Percentiles rank a stretch among this genome's conserved stretches.
These are phyloP conservation scores for Phytophthora niederhauseri DNA, from an alignment of 352 stramenopile genomes.

Conservation along the genomic window DNA sequence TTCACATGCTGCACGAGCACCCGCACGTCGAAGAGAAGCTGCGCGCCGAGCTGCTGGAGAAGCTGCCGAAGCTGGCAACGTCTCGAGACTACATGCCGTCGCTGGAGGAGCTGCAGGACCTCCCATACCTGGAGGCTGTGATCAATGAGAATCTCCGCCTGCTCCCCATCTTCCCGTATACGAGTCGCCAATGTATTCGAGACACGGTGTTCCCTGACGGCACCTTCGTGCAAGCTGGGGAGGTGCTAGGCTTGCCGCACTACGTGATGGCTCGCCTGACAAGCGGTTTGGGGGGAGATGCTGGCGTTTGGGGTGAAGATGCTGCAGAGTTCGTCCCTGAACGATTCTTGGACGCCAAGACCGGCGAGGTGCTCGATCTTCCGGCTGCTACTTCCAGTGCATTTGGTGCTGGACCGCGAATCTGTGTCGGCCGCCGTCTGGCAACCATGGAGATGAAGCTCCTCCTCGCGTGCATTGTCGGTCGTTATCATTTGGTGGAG, in stretches of 20 bases:
- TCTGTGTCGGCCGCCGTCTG: constrained; percentile 55
- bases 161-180: constrained; percentile 50
- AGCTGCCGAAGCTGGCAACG: neutral
- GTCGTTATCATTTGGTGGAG: neutral
- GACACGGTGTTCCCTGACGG: constrained; percentile 56
- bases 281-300: constrained; percentile 45
- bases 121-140: constrained; percentile 43
- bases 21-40: constrained; percentile 26
- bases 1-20: constrained; percentile 19
- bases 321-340: constrained; percentile 45
- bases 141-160: constrained; percentile 57
- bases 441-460: constrained; percentile 74
- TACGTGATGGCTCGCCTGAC: constrained; percentile 47
- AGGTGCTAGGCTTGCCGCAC: constrained; percentile 30
- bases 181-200: constrained; percentile 28
- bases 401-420: constrained; percentile 55
- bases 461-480: constrained; percentile 7
- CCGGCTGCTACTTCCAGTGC: constrained; percentile 49
- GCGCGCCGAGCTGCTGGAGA: constrained; percentile 12
- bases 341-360: constrained; percentile 38
- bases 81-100: constrained; percentile 17
- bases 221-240: constrained; percentile 40
- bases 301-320: constrained; percentile 46
- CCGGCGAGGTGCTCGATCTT: constrained; percentile 20
- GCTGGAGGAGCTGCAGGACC: constrained; percentile 31